phyloP scores from a whole-genome alignment of 148 eudicot species.

The Vaccinium macrocarpon region DNA sequence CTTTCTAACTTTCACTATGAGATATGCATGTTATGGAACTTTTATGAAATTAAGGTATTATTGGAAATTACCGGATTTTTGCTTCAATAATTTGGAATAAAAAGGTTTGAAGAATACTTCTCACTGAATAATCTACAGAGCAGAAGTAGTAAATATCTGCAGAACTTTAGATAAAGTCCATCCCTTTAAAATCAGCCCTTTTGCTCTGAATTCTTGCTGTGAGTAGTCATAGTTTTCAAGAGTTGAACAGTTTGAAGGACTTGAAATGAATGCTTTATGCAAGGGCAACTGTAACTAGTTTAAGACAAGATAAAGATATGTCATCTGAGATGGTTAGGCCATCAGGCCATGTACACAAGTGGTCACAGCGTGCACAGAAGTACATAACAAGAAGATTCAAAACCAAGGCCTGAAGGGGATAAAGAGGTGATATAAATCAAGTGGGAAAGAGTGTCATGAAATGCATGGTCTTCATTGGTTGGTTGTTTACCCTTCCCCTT shows the following conservation, averaged over 20 bases:
- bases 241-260: background rate
- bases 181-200: background rate
- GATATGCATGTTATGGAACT: too few relatives aligned
- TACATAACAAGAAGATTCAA: background rate
- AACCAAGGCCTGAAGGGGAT: background rate
- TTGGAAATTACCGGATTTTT: background rate
- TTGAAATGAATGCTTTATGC: background rate
- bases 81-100: background rate
- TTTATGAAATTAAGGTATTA: too few relatives aligned
- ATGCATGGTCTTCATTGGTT: background rate
- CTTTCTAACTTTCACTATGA: background rate
- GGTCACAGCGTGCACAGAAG: background rate
- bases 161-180: background rate
- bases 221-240: background rate
- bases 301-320: background rate
- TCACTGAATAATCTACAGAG: background rate
- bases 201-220: background rate
- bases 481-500: background rate
- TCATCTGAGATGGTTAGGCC: slow-evolving; percentile 8
- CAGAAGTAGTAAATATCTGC: background rate
- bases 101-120: background rate
- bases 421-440: background rate
- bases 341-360: background rate
- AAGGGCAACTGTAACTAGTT: background rate
- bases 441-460: background rate